phyloP scores from a whole-genome alignment of 495 filamentous ascomycete genomes.

The Cairneyella variabilis region DNA sequence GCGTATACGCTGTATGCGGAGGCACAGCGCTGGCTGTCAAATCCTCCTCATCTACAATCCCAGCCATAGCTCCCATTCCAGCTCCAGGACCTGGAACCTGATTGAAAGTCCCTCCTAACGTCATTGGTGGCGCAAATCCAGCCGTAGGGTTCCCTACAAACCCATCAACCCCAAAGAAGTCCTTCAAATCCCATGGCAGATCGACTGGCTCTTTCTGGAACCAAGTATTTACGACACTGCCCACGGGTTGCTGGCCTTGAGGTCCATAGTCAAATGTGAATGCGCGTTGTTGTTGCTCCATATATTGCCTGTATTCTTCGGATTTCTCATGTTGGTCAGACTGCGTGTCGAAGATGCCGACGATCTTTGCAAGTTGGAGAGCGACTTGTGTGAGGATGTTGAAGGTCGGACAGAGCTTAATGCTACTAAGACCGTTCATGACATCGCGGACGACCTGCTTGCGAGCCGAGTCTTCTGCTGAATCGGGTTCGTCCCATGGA shows the following conservation, averaged over 20 bases:
- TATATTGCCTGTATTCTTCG: constrained; percentile 14
- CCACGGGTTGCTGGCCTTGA: not conserved
- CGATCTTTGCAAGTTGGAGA: constrained; percentile 25
- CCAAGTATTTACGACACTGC: constrained; percentile 17
- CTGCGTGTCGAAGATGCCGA: constrained; percentile 23
- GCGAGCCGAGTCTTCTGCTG: constrained; percentile 19
- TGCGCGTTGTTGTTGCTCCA: constrained; percentile 15
- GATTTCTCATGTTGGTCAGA: constrained; percentile 8
- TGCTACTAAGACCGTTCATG: constrained; percentile 11
- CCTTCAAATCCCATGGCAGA: constrained; percentile 21
- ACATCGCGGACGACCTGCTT: constrained; percentile 22
- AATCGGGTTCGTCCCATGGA: constrained; percentile 18
- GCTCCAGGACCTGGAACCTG: not conserved
- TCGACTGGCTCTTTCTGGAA: constrained; percentile 19
- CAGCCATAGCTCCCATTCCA: too few species aligned
- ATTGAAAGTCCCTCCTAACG: constrained; percentile 1
- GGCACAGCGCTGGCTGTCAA: constrained; percentile 6
- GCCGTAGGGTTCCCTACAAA: not conserved
- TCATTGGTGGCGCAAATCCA: not conserved
- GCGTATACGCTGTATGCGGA: constrained; percentile 17
- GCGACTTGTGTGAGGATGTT: constrained; percentile 21
- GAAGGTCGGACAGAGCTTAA: constrained; percentile 24
- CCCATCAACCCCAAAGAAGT: constrained; percentile 21
- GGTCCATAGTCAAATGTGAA: constrained; percentile 14
- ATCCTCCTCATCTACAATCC: constrained; percentile 12